Evolutionary conservation across 257 asterid genomes (phyloP).

Genomic region (Gentiana straminea): DNA sequence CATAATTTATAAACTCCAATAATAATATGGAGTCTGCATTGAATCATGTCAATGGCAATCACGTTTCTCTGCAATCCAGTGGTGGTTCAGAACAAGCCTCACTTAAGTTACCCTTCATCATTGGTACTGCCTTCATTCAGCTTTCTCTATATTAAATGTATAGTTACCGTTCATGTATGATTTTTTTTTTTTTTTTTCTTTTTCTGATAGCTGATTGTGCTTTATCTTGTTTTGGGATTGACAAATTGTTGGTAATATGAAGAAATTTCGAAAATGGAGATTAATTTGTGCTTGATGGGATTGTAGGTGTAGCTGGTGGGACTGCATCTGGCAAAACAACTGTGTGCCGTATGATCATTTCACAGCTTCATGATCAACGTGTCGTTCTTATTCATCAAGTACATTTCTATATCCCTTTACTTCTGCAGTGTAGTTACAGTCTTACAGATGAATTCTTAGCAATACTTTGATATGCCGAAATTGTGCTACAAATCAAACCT

Average conservation of each 20-base stretch:
- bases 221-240: not conserved
- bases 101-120: conserved; percentile 57
- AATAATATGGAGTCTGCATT: conserved; percentile 14
- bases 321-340: conserved; percentile 97
- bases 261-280: not conserved
- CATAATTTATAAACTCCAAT: conserved; percentile 15
- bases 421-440: not conserved
- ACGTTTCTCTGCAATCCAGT: conserved; percentile 17
- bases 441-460: not conserved
- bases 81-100: conserved; percentile 22
- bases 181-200: not conserved
- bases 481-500: no score
- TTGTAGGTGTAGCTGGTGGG: conserved; percentile 96
- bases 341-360: conserved; percentile 75
- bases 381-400: conserved; percentile 85
- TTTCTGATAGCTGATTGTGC: not conserved
- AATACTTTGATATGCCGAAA: no score
- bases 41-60: conserved; percentile 13
- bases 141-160: not conserved
- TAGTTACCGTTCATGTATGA: no score
- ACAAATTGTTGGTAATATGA: not conserved
- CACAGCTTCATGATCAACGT: conserved; percentile 83
- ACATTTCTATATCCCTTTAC: conserved; percentile 6
- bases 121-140: conserved; percentile 31
- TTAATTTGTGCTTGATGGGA: not conserved